Evolutionary conservation across 1,284 basidiomycete genomes (phyloP), one percentile per base, ranked within the genome.

Genomic region (Leccinum subrobustum): DNA sequence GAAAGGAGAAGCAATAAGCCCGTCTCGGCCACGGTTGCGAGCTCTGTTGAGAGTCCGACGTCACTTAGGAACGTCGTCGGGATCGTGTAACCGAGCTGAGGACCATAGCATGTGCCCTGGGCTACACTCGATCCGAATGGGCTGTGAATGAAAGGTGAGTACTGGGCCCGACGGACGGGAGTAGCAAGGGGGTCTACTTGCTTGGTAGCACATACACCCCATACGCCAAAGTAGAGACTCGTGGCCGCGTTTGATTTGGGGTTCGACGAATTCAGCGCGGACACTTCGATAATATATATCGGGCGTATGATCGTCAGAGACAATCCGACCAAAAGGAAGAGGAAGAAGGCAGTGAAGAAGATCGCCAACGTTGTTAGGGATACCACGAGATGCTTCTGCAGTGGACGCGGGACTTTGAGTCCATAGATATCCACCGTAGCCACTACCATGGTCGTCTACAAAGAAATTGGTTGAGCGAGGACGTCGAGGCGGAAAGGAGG

Each of bases 291-390:
- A 27, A 93, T 78, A 73, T 89, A 91, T 51, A 93, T 82, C 35
- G 83, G 71, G 71, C 88, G 88, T 73, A 88, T 85, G 73, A 93
- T 87, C 2, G 91, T 84, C 25, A 88, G 73, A 6, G 89, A 92
- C 62, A 93, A 75, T 4, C 86, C 88, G 58, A 90, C 86, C 60
- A 93, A 81, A 25, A 93, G 78, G 60, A 89, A 82, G 54, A 93
- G 81, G n/a, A 90, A 53, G 72, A 88, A 91, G 6, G 86, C 81
- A 3, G 72, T 67, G 59, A 88, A 67, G 54, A 86, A 80, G 23
- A 84, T 70, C 42, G 78, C 64, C 64, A 79, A 77, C 51, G 80
- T 78, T 23, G 78, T 63, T 56, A 79, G 64, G 18, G 83, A 83
- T 59, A 85, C 71, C 42, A 73, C 59, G n/a, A 77, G 74, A 66